Conservation (phyloP, 129 eudicot genomes). For the Chrysanthemum lavandulifolium region DNA sequence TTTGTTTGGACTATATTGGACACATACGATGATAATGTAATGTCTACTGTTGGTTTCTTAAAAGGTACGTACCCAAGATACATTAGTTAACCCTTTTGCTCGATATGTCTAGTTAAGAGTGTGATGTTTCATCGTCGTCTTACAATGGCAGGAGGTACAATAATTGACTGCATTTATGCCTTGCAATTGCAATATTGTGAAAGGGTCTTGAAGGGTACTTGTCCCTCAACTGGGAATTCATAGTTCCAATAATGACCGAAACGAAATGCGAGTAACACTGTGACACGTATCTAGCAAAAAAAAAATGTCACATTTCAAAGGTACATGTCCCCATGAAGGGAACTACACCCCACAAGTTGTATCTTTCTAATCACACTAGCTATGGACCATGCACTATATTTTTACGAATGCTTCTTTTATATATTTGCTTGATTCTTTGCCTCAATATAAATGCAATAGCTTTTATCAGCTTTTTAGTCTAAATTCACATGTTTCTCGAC, state of each 20-base stretch:
- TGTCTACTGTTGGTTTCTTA: no score
- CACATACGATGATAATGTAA: no score
- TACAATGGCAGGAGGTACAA: neutral
- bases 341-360: constrained; percentile 20
- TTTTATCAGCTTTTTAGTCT: no score
- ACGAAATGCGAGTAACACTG: neutral
- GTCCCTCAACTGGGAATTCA: constrained; percentile 15
- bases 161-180: neutral
- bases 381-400: constrained; percentile 18
- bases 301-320: constrained; percentile 12
- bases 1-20: no score
- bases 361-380: constrained; percentile 1
- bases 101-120: no score
- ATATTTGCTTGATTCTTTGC: neutral
- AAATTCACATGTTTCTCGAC: neutral
- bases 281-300: constrained; percentile 16
- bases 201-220: neutral
- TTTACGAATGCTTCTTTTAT: neutral
- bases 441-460: constrained; percentile 1
- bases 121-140: no score
- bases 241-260: constrained; percentile 4
- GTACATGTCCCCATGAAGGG: constrained; percentile 27
- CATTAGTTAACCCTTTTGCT: no score
- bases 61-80: no score
- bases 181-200: neutral